Evolutionary conservation across 805 yeast species (phyloP).

Genomic region (Dipodascus albidus): DNA sequence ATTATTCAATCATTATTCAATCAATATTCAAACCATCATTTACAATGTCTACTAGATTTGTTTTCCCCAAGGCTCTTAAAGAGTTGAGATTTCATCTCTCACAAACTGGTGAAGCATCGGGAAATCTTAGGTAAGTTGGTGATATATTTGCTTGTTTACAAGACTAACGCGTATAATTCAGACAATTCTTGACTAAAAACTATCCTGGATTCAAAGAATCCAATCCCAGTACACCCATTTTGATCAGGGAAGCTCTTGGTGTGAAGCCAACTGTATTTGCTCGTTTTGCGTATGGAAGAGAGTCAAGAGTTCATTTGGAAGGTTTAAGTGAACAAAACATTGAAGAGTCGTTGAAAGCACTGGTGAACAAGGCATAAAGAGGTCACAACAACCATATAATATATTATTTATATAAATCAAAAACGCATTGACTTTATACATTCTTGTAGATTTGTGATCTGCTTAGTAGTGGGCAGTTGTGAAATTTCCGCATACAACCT

Average conservation of each 20-base stretch:
- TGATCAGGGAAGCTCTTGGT: slow-evolving; percentile 68
- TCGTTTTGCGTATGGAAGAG: slow-evolving; percentile 43
- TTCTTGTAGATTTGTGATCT: neutral
- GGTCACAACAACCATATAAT: neutral
- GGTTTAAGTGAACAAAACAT: slow-evolving; percentile 35
- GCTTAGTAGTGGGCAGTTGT: no score
- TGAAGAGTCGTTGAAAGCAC: slow-evolving; percentile 25
- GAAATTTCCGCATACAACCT: neutral
- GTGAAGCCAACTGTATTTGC: slow-evolving; percentile 65
- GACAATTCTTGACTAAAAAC: slow-evolving; percentile 49
- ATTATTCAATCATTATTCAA: neutral
- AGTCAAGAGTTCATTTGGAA: slow-evolving; percentile 32
- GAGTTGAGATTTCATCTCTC: slow-evolving; percentile 77
- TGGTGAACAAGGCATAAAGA: neutral
- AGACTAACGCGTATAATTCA: slow-evolving; percentile 11
- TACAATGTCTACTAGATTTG: slow-evolving; percentile 24
- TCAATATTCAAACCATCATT: neutral
- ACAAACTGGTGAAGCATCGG: slow-evolving; percentile 65
- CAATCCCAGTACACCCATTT: slow-evolving; percentile 58
- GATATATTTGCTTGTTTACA: neutral
- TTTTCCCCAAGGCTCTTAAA: slow-evolving; percentile 41
- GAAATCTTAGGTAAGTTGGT: slow-evolving; percentile 44
- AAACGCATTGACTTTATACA: neutral
- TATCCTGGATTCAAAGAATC: slow-evolving; percentile 55
- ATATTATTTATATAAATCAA: neutral